These are phyloP conservation scores for Alternaria dauci DNA, from an alignment of 2,329 filamentous ascomycete genomes.

Conservation along the genomic window DNA sequence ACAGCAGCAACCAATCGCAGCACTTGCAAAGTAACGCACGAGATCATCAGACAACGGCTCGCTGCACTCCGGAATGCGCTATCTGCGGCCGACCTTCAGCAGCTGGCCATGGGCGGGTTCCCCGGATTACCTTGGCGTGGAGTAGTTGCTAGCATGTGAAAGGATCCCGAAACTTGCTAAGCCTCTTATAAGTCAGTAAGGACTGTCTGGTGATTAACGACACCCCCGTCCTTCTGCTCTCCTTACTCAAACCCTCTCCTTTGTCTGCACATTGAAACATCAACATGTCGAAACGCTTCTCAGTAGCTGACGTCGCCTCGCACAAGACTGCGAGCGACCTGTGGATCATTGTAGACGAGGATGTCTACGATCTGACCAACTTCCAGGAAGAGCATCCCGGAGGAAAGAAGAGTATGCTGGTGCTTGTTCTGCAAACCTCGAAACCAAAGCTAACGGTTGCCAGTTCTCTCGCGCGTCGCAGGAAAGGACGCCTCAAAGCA, in stretches of 20 bases:
- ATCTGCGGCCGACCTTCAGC: conserved; percentile 36
- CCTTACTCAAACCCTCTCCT: background rate
- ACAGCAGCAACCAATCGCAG: conserved; percentile 38
- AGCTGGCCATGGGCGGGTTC: conserved; percentile 18
- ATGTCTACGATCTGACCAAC: conserved; percentile 92
- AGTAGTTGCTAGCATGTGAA: conserved; percentile 48
- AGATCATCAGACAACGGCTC: conserved; percentile 36
- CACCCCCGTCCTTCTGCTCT: conserved; percentile 9
- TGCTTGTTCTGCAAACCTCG: background rate
- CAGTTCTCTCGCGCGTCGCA: conserved; percentile 70
- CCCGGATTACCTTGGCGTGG: conserved; percentile 41
- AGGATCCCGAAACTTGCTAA: conserved; percentile 32
- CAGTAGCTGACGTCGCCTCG: conserved; percentile 82
- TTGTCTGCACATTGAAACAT: conserved; percentile 10
- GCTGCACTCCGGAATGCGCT: conserved; percentile 31
- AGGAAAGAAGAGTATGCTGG: conserved; percentile 71
- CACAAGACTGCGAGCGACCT: conserved; percentile 88
- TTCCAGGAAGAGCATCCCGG: conserved; percentile 66
- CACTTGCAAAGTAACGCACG: conserved; percentile 35
- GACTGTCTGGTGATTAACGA: conserved; percentile 28
- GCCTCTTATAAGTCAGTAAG: conserved; percentile 35
- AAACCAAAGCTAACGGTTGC: conserved; percentile 21
- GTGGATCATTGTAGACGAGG: conserved; percentile 91
- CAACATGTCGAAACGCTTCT: conserved; percentile 87
- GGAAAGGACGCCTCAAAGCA: conserved; percentile 74